Evolutionary conservation across 2,329 filamentous ascomycete genomes (phyloP).

Genomic region (Arthrobotrys pseudoclavata): DNA sequence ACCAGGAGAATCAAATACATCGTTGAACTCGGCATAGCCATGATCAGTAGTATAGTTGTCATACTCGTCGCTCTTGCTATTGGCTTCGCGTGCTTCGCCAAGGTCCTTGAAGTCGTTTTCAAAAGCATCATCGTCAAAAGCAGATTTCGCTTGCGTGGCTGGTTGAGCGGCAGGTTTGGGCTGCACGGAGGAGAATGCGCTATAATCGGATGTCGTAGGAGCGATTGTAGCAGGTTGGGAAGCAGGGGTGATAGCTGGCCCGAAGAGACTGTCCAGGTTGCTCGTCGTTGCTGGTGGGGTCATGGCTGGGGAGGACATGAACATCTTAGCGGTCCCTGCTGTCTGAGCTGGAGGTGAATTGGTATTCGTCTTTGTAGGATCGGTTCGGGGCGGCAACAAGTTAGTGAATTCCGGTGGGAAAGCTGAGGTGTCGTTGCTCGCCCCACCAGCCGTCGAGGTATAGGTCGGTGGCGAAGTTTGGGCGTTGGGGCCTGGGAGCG

Average conservation of each 20-base stretch:
- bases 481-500: conserved; percentile 71
- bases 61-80: conserved; percentile 78
- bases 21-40: conserved; percentile 82
- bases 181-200: conserved; percentile 62
- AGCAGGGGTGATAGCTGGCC: conserved; percentile 58
- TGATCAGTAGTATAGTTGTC: conserved; percentile 70
- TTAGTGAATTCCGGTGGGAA: conserved; percentile 72
- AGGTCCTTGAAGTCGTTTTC: conserved; percentile 86
- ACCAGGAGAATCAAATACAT: conserved; percentile 78
- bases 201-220: conserved; percentile 63
- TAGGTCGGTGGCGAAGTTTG: conserved; percentile 74
- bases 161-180: conserved; percentile 62
- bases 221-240: conserved; percentile 63
- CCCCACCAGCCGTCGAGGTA: conserved; percentile 67
- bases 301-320: conserved; percentile 59
- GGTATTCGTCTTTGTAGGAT: conserved; percentile 67
- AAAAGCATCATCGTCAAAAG: conserved; percentile 78
- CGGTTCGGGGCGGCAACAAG: conserved; percentile 71
- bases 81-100: conserved; percentile 83
- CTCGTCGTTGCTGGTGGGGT: conserved; percentile 41
- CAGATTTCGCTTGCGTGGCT: conserved; percentile 67
- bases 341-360: conserved; percentile 62
- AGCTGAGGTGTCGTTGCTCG: conserved; percentile 65
- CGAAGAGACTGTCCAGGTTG: conserved; percentile 56
- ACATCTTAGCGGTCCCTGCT: conserved; percentile 57